These are phyloP conservation scores for Cylindrodendrum hubeiense DNA, from an alignment of 2,329 filamentous ascomycete genomes.

Conservation along the genomic window DNA sequence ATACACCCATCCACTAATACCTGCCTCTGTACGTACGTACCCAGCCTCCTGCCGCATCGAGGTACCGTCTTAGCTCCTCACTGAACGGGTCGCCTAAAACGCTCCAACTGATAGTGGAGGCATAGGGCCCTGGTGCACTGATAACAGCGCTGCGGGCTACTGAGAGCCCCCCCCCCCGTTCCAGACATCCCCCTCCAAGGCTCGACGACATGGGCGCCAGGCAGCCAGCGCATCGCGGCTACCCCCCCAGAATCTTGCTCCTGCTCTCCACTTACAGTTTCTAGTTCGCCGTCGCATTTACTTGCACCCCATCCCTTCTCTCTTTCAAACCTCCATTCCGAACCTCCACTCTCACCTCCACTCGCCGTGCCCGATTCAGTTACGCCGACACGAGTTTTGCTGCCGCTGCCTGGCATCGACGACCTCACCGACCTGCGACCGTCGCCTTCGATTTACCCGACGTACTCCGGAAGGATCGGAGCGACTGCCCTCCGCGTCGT, in stretches of 20 bases:
- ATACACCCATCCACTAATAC: not conserved
- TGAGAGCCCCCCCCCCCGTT: not conserved
- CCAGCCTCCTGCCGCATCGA: not conserved
- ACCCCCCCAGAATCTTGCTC: slow-evolving; percentile 18
- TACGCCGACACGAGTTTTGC: slow-evolving; percentile 4
- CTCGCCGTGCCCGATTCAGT: not conserved
- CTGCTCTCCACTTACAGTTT: slow-evolving; percentile 27
- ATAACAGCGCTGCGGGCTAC: slow-evolving; percentile 22
- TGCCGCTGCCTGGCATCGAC: slow-evolving; percentile 1
- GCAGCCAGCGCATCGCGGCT: slow-evolving; percentile 43
- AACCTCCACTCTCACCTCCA: not conserved
- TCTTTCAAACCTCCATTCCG: slow-evolving; percentile 7
- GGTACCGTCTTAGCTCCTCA: no score
- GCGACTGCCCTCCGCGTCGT: slow-evolving; percentile 10
- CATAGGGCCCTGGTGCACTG: slow-evolving; percentile 11
- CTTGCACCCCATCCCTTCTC: slow-evolving; percentile 8
- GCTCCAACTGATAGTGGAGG: not conserved
- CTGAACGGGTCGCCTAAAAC: not conserved
- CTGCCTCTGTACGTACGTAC: not conserved
- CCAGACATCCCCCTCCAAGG: not conserved
- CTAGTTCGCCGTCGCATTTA: slow-evolving; percentile 23
- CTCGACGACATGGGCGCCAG: slow-evolving; percentile 29
- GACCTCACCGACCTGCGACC: not conserved
- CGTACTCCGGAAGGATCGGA: slow-evolving; percentile 30
- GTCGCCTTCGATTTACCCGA: not conserved